Evolutionary conservation across 305 asterid genomes (phyloP).

Genomic region (Rubia occidens): DNA sequence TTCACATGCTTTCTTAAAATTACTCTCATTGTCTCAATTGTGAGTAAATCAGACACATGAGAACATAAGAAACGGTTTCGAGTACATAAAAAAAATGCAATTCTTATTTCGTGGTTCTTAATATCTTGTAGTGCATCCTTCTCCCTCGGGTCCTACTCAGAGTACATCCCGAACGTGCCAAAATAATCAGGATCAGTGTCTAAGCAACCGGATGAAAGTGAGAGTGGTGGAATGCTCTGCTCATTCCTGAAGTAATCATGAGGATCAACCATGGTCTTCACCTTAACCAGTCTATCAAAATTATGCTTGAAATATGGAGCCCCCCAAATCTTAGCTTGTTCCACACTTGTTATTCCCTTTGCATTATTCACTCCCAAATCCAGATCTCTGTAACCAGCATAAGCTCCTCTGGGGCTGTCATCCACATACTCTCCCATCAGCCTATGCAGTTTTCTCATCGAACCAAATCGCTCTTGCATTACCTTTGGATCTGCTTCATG

Average conservation of each 20-base stretch:
- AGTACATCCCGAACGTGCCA: not conserved
- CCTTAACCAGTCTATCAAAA: conserved; percentile 7
- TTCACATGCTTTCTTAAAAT: too few relatives aligned
- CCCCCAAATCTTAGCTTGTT: conserved; percentile 8
- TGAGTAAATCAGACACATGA: too few relatives aligned
- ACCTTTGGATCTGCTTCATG: not conserved
- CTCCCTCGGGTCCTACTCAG: not conserved
- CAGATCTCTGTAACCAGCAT: conserved; percentile 18
- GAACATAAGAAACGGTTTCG: too few relatives aligned
- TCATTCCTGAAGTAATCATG: conserved; percentile 12
- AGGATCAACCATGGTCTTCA: conserved; percentile 6
- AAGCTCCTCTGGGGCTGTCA: conserved; percentile 13
- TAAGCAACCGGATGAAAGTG: not conserved
- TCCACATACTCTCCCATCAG: conserved; percentile 14
- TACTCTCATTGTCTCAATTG: too few relatives aligned
- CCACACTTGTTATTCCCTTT: not conserved
- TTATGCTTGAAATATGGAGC: conserved; percentile 9
- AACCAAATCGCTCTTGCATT: not conserved
- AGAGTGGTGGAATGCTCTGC: conserved; percentile 8
- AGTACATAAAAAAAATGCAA: too few relatives aligned
- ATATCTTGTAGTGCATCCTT: not conserved
- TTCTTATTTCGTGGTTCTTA: too few relatives aligned
- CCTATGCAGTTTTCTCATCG: conserved; percentile 15
- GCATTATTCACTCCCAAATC: conserved; percentile 13
- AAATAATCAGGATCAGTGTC: not conserved